Conservation (phyloP, 768 basidiomycete genomes). For the Hygrocybe coccinea region DNA sequence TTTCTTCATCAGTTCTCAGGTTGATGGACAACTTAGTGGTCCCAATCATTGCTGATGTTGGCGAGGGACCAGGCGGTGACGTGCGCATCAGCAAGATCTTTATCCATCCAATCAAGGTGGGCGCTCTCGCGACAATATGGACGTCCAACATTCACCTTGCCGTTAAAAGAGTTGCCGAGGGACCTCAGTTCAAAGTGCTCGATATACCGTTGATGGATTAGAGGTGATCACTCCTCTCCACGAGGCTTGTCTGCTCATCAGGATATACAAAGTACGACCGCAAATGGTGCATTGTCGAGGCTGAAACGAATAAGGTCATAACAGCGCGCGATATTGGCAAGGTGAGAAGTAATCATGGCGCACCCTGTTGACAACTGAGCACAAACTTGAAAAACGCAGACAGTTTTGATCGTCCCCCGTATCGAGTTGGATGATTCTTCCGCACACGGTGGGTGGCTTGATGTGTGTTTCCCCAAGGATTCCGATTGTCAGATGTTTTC, state of each 20-base stretch:
- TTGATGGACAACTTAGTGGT: no score
- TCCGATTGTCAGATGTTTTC: constrained; percentile 54
- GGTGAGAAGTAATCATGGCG: constrained; percentile 37
- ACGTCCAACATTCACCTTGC: background rate
- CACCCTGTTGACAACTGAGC: background rate
- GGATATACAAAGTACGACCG: constrained; percentile 54
- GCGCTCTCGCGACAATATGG: background rate
- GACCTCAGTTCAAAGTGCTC: constrained; percentile 51
- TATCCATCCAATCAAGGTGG: constrained; percentile 66
- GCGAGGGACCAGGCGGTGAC: constrained; percentile 15
- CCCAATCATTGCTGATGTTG: background rate
- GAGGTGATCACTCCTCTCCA: constrained; percentile 40
- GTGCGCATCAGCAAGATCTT: constrained; percentile 53
- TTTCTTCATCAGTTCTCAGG: no score
- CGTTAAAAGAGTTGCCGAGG: constrained; percentile 62
- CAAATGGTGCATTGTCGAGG: constrained; percentile 64
- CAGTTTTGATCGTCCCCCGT: constrained; percentile 60
- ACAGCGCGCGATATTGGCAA: constrained; percentile 58
- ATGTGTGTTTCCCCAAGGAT: constrained; percentile 55
- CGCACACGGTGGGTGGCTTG: constrained; percentile 45
- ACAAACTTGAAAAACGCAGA: constrained; percentile 33
- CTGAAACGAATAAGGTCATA: constrained; percentile 46
- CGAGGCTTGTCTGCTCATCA: background rate
- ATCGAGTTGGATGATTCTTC: constrained; percentile 44
- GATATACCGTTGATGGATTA: constrained; percentile 58